Base-by-base conservation (phyloP, 1,284 basidiomycete species). In the Heimioporus retisporus region DNA sequence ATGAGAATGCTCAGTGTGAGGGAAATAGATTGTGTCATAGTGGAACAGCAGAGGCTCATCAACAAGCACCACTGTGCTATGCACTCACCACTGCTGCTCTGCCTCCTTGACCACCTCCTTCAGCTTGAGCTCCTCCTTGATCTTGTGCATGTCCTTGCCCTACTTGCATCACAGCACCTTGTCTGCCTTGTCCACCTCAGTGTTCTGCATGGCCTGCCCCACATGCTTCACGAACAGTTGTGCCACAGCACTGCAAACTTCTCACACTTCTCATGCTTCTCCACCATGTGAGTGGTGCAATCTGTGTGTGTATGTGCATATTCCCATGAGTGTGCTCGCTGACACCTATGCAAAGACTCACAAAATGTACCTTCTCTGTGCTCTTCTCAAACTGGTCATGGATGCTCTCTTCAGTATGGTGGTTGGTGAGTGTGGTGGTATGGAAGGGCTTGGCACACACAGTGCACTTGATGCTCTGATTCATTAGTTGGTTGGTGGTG, bases 321-420 rank as follows among this genome's bases (percentile, higher is more conserved):
- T 51, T 8, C 6, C 6, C 19, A 51, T 25, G n/a, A n/a, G n/a
- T n/a, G n/a, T n/a, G n/a, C n/a, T n/a, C n/a, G n/a, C n/a, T n/a
- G n/a, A n/a, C n/a, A n/a, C n/a, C n/a, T n/a, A n/a, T n/a, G n/a
- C 35, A 10, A 10, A 10, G 11, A 10, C 35, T 6, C 14, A 7
- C 16, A 11, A 2, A 2, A 64, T 81, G 67, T 43, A 95, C 95
- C 87, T 98, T 97, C 77, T 99, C 96, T 0, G 92, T 94, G 7
- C 94, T 96, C 79, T 99, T 97, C 77, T 97, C 96, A 72, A 98
- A 98, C 71, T 96, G 90, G 77, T 95, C 92, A 77, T 99, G 97
- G 0, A 97, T 97, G 69, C 92, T 94, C 83, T 96, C 97, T 80
- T 98, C 96, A 4, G 97, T 97, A 76, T 99, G 97, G 81, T 92